These are phyloP conservation scores for Phialophora tarda DNA, from an alignment of 2,329 filamentous ascomycete genomes.

Conservation along the genomic window DNA sequence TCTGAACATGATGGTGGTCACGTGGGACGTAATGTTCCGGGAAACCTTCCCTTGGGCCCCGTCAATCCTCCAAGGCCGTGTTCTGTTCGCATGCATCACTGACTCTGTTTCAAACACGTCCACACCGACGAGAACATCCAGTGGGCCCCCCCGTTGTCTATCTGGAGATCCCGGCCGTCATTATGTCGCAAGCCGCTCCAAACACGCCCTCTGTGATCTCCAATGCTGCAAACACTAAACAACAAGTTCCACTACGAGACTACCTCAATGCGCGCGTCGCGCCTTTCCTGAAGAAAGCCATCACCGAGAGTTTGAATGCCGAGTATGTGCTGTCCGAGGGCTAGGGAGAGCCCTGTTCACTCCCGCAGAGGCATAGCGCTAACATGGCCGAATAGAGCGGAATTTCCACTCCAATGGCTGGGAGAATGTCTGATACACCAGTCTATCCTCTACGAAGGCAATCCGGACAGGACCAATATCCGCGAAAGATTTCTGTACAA, in stretches of 20 bases:
- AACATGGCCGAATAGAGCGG: constrained; percentile 28
- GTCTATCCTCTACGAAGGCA: constrained; percentile 39
- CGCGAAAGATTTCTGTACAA: constrained; percentile 38
- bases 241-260: constrained; percentile 38
- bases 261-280: constrained; percentile 38
- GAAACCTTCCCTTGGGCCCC: not conserved
- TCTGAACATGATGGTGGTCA: not conserved
- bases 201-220: constrained; percentile 30
- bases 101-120: not conserved
- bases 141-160: not conserved
- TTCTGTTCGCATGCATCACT: not conserved
- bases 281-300: constrained; percentile 39
- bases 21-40: not conserved
- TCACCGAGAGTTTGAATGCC: constrained; percentile 37
- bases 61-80: not conserved
- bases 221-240: constrained; percentile 30
- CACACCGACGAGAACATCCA: not conserved
- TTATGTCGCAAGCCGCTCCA: constrained; percentile 33
- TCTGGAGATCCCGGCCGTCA: not conserved
- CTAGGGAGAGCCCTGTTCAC: not conserved
- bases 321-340: constrained; percentile 31
- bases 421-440: constrained; percentile 41
- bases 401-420: constrained; percentile 41
- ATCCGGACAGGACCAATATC: constrained; percentile 38
- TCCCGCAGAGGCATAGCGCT: not conserved